Base-by-base conservation (phyloP, 75 land plant species). In the Cryptomeria japonica region DNA sequence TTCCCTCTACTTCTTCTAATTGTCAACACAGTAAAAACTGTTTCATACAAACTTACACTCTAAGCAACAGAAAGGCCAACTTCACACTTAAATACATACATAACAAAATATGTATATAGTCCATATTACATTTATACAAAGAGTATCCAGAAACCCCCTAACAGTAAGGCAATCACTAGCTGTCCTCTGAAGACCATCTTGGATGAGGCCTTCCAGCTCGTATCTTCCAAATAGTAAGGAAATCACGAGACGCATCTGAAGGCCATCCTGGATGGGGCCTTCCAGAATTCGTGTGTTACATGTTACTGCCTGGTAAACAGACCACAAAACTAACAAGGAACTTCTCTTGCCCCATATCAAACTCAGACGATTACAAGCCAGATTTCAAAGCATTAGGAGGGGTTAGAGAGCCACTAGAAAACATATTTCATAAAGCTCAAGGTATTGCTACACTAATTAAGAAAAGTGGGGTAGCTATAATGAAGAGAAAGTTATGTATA, bases 291-390 rank as follows among this genome's bases (percentile, higher is more conserved):
- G 64, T 58, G 25, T 5, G 25, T 18, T 58, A 58, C 64, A 58
- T 22, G 19, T 49, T 49, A 49, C 51, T 49, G 51, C 51, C n/a
- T n/a, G n/a, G n/a, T n/a, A n/a, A n/a, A n/a, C n/a, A 19, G 64
- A 58, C 6, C 25, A 5, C 25, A 5, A 18, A 58, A 22, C 64
- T 58, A 19, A 58, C 64, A 58, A 49, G 34, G 73, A 41, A 58
- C 25, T 22, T 58, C 99, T 38, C 96, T 95, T 85, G 78, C 91
- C 93, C 95, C 99, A 38, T 91, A 85, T 88, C 95, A 28, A 25
- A 64, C 2, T 64, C 70, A 6, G n/a, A 64, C 9, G 8, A 64
- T 64, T 64, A 8, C 31, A 25, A 3, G 68, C 25, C 25, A 61
- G 28, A 19, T 61, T 61, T 61, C 68, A 61, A 64, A 7, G 28